These are phyloP conservation scores for Suhomyces wounanorum DNA, from an alignment of 1,139 yeast species.

Conservation along the genomic window DNA sequence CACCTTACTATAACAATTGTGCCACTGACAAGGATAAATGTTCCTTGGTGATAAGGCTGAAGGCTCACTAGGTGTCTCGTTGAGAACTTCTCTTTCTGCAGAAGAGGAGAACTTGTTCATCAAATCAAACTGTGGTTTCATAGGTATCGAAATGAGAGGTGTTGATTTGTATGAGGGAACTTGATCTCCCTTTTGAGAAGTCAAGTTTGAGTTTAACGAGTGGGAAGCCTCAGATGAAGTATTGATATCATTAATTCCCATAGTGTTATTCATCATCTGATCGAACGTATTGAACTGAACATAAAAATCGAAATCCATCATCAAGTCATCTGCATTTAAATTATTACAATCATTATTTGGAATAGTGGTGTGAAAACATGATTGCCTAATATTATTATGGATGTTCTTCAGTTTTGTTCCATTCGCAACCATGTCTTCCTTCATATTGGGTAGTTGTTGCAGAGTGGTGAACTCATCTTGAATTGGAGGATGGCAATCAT, in stretches of 20 bases:
- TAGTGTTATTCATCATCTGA: slow-evolving; percentile 18
- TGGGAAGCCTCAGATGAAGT: neutral
- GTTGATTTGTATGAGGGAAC: neutral
- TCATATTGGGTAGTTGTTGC: neutral
- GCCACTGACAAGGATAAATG: slow-evolving; percentile 54
- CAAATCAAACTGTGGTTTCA: neutral
- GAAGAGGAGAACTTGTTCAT: slow-evolving; percentile 5
- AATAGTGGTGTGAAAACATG: slow-evolving; percentile 49
- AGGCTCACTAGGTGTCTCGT: neutral
- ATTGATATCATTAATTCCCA: neutral
- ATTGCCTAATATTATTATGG: slow-evolving; percentile 41
- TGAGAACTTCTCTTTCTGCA: slow-evolving; percentile 1
- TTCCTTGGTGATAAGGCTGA: slow-evolving; percentile 4
- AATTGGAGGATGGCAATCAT: slow-evolving; percentile 35
- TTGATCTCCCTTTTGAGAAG: neutral
- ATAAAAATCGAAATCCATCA: slow-evolving; percentile 46
- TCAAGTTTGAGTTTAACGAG: neutral
- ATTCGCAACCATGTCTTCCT: neutral
- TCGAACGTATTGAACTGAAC: slow-evolving; percentile 44
- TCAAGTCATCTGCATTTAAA: slow-evolving; percentile 18
- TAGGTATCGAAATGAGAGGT: slow-evolving; percentile 2
- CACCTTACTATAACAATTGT: slow-evolving; percentile 46
- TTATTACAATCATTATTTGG: slow-evolving; percentile 25
- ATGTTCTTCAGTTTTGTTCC: neutral
- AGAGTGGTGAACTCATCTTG: slow-evolving; percentile 1